These are phyloP conservation scores for Yamadazyma dendronema DNA, from an alignment of 1,139 yeast species.

Conservation along the genomic window DNA sequence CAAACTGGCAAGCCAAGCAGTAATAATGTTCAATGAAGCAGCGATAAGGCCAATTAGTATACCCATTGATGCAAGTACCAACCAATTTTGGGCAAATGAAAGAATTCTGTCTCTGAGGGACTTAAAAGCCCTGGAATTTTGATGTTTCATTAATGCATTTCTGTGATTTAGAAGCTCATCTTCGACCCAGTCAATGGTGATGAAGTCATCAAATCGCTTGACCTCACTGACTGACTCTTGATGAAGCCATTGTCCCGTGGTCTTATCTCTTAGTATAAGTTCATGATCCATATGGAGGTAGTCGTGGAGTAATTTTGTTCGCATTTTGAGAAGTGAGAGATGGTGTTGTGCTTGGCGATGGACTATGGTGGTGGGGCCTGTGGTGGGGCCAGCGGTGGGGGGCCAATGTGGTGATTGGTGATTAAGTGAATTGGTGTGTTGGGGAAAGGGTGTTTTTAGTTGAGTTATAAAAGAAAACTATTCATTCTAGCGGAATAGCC, in stretches of 20 bases:
- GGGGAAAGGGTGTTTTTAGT: too few species aligned
- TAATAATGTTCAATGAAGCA: slow-evolving; percentile 72
- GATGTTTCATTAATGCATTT: slow-evolving; percentile 25
- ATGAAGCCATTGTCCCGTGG: slow-evolving; percentile 39
- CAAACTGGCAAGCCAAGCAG: slow-evolving; percentile 82
- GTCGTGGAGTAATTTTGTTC: neutral
- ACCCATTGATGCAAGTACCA: slow-evolving; percentile 75
- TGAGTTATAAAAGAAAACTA: neutral
- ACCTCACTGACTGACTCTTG: slow-evolving; percentile 37
- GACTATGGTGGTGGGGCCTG: neutral
- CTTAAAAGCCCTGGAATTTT: slow-evolving; percentile 14
- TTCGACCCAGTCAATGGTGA: slow-evolving; percentile 82
- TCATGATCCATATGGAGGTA: slow-evolving; percentile 1
- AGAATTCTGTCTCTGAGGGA: slow-evolving; percentile 28
- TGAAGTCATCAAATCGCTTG: slow-evolving; percentile 55
- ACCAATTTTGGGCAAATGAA: slow-evolving; percentile 66
- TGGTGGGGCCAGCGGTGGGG: neutral
- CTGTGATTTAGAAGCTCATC: slow-evolving; percentile 65
- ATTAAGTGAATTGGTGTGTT: neutral
- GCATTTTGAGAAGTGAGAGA: too few species aligned
- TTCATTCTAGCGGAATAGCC: too few species aligned
- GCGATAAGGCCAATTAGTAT: slow-evolving; percentile 78
- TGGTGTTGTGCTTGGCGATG: too few species aligned
- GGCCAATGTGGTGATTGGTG: neutral
- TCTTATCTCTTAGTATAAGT: slow-evolving; percentile 19